Base-by-base conservation (phyloP, 2,329 filamentous ascomycete species). In the Colletotrichum coccodes region DNA sequence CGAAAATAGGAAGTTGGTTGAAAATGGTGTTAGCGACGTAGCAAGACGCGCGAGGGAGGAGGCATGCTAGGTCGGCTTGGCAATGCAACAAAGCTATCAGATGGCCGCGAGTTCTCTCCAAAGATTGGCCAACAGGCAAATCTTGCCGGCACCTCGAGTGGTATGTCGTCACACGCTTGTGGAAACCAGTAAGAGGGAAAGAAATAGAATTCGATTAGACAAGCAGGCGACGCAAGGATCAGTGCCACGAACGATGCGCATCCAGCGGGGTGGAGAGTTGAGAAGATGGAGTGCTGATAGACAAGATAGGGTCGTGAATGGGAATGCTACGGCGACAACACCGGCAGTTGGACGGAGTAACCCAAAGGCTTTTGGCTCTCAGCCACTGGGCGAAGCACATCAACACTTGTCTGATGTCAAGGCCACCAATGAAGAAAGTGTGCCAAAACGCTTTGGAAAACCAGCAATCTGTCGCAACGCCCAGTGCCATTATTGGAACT, bases 1-100 rank as follows among this genome's bases (percentile, higher is more conserved):
- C 54, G 23, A 26, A 52, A 64, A 56, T 52, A 64, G 64, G 68
- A 68, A 68, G 59, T 34, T 68, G 64, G 57, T 60, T 32, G 46
- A 68, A 42, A n/a, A 46, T 26, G 28, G 57, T 38, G 30, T 40
- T 57, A 26, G 28, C 21, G 68, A 64, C 23, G 38, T 47, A 44
- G 30, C 46, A 34, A 34, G 23, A 36, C 16, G 34, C 30, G 44
- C 23, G 54, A 44, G 42, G 28, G 12, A n/a, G 38, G 16, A 42
- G 16, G 30, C 38, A 53, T 53, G 53, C 63, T 46, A 54, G 53
- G n/a, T 16, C 53, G 34, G 32, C 64, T 68, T 70, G 68, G 68
- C 68, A 68, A 64, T 70, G 68, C 64, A 60, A 70, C 64, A 14
- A 57, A 49, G 47, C 47, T 57, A 60, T 60, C 49, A 68, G 56